Base-by-base conservation (phyloP, 345 rosid species). In the Arabidopsis suecica region DNA sequence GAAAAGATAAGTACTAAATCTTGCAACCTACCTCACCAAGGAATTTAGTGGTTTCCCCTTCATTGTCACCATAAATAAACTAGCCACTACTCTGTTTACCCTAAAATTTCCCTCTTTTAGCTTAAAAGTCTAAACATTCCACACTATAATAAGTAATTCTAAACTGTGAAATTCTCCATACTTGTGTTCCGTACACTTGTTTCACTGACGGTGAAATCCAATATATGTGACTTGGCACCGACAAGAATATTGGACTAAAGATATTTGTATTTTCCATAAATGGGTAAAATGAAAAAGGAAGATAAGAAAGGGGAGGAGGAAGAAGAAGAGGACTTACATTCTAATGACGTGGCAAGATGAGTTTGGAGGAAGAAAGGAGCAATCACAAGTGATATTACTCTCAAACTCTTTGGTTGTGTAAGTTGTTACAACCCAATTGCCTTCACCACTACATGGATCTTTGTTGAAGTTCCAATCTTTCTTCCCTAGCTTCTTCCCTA, bases 371-470 rank as follows among this genome's bases (percentile, higher is more conserved):
- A 37, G 53, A 8, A 12, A 66, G 23, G 78, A 86, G 79, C 94
- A 91, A 45, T 78, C 65, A 36, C 97, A 93, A 54, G 75, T 81
- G 56, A 93, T 79, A 25, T 38, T 85, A 85, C 86, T 89, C 75
- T 84, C 85, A 62, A 81, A 67, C 9, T 84, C 86, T 78, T 72
- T 76, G 55, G 56, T 23, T 36, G 60, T 72, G 18, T 75, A 86
- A 20, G 18, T 9, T 10, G 69, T 20, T 2, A 36, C 40, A 0
- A 12, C 51, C 96, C 94, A 91, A 44, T 83, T 89, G 78, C 88
- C 90, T 72, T 81, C 69, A 18, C 91, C 86, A 71, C 89, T 85
- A 75, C 97, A 93, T 13, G 97, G 97, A 73, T 91, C 98, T 62
- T 80, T 77, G 14, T 76, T 69, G 56, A 88, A 88, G 55, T 86